Conservation (phyloP, 306 rosid genomes). For the Lathyrus tuberosus region DNA sequence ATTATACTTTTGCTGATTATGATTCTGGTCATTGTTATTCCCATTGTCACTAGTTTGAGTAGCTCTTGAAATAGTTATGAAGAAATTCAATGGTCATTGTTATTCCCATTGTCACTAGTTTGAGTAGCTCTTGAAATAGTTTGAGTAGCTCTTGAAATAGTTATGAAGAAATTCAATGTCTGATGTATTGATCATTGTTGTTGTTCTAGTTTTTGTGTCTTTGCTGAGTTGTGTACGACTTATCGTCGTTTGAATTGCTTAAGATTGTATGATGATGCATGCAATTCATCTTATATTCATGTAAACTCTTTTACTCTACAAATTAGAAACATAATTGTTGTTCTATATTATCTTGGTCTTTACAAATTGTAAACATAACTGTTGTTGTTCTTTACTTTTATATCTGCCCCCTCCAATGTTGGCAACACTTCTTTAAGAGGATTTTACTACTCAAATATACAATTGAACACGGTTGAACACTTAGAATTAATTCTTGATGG, state of each 20-base stretch:
- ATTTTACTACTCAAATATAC: no score
- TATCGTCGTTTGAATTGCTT: constrained; percentile 13
- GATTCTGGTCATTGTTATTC: constrained; percentile 62
- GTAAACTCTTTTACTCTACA: not conserved
- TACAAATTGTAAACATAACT: no score
- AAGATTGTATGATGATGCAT: not conserved
- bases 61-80: no score
- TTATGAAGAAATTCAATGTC: constrained; percentile 35
- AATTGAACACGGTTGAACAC: no score
- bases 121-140: constrained; percentile 58
- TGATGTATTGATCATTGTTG: not conserved
- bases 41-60: constrained; percentile 58
- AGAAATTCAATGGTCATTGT: constrained; percentile 60
- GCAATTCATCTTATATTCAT: constrained; percentile 7
- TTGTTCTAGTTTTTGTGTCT: not conserved
- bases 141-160: constrained; percentile 58
- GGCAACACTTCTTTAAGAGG: no score
- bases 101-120: constrained; percentile 62
- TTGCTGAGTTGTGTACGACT: constrained; percentile 4
- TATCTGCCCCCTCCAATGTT: no score
- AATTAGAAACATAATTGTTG: not conserved
- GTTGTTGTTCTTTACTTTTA: no score
- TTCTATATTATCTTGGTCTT: not conserved
- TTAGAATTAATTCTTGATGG: no score
- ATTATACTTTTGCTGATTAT: constrained; percentile 58